phyloP scores from a whole-genome alignment of 305 asterid species.

The Striga hermonthica region DNA sequence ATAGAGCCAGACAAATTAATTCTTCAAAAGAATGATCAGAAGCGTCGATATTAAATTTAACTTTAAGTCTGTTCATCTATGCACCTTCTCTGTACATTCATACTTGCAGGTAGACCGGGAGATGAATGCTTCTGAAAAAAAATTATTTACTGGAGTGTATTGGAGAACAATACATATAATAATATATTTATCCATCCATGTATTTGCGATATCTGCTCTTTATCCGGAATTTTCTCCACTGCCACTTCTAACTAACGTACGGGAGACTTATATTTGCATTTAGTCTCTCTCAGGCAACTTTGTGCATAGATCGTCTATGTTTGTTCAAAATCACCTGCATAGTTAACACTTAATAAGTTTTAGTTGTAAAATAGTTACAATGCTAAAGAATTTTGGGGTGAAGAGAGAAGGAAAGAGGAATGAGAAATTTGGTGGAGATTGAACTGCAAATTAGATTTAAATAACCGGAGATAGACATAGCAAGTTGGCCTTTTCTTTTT shows the following conservation, averaged over 20 bases:
- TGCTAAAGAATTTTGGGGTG: background rate
- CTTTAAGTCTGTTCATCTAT: background rate
- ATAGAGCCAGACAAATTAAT: background rate
- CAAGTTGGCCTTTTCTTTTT: background rate
- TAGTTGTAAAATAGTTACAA: background rate
- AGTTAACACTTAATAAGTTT: too few species aligned
- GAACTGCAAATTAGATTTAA: background rate
- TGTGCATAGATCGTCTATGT: background rate
- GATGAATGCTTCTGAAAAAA: too few species aligned
- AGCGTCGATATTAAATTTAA: too few species aligned
- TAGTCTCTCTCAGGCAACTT: too few species aligned
- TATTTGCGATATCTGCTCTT: background rate
- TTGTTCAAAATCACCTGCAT: too few species aligned
- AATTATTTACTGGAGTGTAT: too few species aligned
- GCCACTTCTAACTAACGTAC: background rate
- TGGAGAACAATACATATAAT: background rate
- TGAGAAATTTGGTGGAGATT: background rate
- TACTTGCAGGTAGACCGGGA: too few species aligned
- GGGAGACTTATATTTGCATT: too few species aligned
- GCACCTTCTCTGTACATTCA: background rate
- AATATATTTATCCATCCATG: background rate
- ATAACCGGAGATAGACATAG: background rate
- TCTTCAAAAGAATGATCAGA: background rate
- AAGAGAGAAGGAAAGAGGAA: background rate
- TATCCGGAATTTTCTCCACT: background rate